A percentile compares a stretch with the other conserved stretches of the same genome.
phyloP scores from a whole-genome alignment of 2,329 filamentous ascomycete species.

The Colletotrichum sp. region DNA sequence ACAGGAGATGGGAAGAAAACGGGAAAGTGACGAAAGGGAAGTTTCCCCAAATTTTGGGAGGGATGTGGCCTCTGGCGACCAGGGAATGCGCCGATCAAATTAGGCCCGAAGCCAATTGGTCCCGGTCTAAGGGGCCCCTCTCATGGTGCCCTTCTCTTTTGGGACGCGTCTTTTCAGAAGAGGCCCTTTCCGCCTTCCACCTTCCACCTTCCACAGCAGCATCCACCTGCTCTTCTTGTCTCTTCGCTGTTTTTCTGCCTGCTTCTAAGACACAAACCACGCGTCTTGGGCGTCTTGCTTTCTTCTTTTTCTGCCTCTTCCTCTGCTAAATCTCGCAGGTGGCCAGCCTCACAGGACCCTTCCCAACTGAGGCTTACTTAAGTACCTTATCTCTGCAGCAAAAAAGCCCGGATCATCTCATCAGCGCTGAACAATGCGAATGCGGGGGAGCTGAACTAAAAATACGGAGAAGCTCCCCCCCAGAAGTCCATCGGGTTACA shows the following conservation, averaged over 20 bases:
- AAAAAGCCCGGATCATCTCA: not conserved
- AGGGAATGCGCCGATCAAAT: constrained; percentile 11
- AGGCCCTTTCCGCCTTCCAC: not conserved
- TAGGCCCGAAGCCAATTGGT: not conserved
- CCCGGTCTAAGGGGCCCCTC: not conserved
- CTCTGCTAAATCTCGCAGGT: not conserved
- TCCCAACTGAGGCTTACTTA: not conserved
- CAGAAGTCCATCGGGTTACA: not conserved
- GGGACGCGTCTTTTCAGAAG: constrained; percentile 2
- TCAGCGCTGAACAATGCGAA: constrained; percentile 10
- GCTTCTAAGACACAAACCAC: not conserved
- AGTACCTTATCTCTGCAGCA: not conserved
- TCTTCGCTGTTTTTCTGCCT: not conserved
- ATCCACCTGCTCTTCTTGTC: not conserved
- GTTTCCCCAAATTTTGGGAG: constrained; percentile 14
- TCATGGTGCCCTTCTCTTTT: not conserved
- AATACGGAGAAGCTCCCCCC: not conserved
- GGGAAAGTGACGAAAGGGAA: not conserved
- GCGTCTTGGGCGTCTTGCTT: not conserved
- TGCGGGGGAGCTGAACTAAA: constrained; percentile 8
- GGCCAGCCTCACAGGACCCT: not conserved
- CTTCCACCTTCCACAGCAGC: not conserved
- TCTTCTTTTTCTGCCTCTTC: not conserved
- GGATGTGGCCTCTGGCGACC: constrained; percentile 7
- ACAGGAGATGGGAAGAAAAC: not conserved